phyloP scores from a whole-genome alignment of 306 rosid genomes.

The Dalbergia cultrata region DNA sequence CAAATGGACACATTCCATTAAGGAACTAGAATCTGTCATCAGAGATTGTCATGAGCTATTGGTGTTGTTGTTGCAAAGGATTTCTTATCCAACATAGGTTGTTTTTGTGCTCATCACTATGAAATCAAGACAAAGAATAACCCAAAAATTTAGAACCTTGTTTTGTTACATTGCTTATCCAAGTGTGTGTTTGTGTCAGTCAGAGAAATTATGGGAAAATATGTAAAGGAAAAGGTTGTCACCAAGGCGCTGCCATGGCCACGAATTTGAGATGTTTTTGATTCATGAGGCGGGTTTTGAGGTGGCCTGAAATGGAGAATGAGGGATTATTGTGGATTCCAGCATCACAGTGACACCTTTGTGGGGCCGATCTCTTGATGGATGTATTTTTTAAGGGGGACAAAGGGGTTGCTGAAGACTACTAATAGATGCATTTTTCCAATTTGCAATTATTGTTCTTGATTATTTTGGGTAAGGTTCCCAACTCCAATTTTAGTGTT shows the following conservation, averaged over 20 bases:
- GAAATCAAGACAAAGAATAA: slow-evolving; percentile 32
- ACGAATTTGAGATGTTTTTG: not conserved
- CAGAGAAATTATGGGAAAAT: slow-evolving; percentile 16
- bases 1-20: not conserved
- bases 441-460: too few species aligned
- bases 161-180: not conserved
- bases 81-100: slow-evolving; percentile 38
- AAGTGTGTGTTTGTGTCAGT: slow-evolving; percentile 1
- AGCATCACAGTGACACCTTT: too few species aligned
- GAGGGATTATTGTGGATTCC: too few species aligned
- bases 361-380: too few species aligned
- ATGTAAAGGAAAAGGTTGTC: slow-evolving; percentile 42
- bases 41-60: slow-evolving; percentile 32
- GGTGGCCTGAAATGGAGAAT: too few species aligned
- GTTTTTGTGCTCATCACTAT: slow-evolving; percentile 39
- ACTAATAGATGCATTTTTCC: too few species aligned
- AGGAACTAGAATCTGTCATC: slow-evolving; percentile 66
- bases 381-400: too few species aligned
- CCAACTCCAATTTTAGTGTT: too few species aligned
- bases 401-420: too few species aligned
- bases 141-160: slow-evolving; percentile 11
- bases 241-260: slow-evolving; percentile 39
- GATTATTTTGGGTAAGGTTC: too few species aligned
- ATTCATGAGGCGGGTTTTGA: too few species aligned
- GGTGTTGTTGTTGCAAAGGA: slow-evolving; percentile 21